Evolutionary conservation across 495 filamentous ascomycete genomes (phyloP), one percentile per base, ranked within the genome.

Genomic region (Penicillium paxilli): DNA sequence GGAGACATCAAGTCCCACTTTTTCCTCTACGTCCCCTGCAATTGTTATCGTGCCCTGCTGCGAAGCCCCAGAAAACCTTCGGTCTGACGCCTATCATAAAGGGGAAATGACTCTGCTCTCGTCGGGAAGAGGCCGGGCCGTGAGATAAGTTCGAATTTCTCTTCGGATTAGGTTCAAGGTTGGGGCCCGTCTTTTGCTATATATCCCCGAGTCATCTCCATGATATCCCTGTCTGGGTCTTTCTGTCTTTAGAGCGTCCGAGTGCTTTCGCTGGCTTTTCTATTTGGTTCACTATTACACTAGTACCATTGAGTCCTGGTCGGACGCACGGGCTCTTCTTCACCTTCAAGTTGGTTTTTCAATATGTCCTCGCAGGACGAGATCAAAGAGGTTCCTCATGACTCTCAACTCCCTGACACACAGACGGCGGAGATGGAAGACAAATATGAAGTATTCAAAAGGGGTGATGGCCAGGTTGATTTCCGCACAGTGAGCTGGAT

Each of bases 401-500:
- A 59, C 37, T 40, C 35, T 7, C 28, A 51, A 14, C 1, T 5
- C 5, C 28, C 50, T 14, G 57, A 58, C 17, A 52, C 40, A 25
- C 52, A 57, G 5, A 54, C 57, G 19, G 59, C 49, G 1, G 62
- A 65, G 28, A 20, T 62, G 0, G 51, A 68, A 42, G 59, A 68
- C 32, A 58, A 65, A 11, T 55, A 69, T 52, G 80, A 83, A 57
- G 73, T 83, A 38, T 83, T 83, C 70, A 77, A 78, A 58, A 73
- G 64, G 55, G 73, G 67, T 1, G 70, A 75, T 19, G 74, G 74
- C 40, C 71, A 73, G 10, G 79, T 83, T 20, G 66, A 83, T 50
- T 84, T 83, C 59, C 72, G 81, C n/a, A 80, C 76, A 8, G 80
- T 84, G 23, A 73, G 73, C 65, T 85, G 82, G 80, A 65, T 72